Conservation (phyloP, 1,284 basidiomycete genomes). For the Porodaedalea pini region DNA sequence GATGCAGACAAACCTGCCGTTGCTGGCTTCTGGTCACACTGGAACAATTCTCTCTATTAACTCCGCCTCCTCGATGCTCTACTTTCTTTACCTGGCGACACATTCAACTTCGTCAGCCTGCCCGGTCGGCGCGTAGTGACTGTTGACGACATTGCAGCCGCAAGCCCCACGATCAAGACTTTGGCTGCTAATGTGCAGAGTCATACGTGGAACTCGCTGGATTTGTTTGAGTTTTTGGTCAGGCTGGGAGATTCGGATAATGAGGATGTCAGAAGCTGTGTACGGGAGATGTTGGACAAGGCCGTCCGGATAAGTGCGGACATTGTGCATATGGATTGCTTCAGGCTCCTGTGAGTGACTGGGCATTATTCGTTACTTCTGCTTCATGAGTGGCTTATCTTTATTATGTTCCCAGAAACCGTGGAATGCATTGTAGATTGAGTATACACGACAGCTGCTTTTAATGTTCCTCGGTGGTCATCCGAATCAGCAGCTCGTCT, state of each 20-base stretch:
- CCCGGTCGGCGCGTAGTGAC: conserved; percentile 80
- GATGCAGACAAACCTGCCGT: conserved; percentile 73
- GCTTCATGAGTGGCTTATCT: conserved; percentile 9
- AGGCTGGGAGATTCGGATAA: conserved; percentile 70
- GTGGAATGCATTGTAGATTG: conserved; percentile 84
- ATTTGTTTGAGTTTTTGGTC: conserved; percentile 87
- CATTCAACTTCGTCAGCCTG: conserved; percentile 86
- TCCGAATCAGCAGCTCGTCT: conserved; percentile 93
- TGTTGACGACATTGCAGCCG: conserved; percentile 78
- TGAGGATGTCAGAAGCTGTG: conserved; percentile 66
- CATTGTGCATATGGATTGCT: conserved; percentile 88
- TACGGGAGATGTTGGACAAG: conserved; percentile 88
- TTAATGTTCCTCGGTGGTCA: conserved; percentile 90
- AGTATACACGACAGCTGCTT: conserved; percentile 84
- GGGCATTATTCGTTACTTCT: no score
- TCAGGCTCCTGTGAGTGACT: conserved; percentile 74
- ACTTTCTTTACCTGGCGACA: conserved; percentile 83
- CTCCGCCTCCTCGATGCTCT: conserved; percentile 85
- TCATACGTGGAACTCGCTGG: conserved; percentile 92
- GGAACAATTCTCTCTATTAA: conserved; percentile 85
- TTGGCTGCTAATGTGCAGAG: conserved; percentile 83
- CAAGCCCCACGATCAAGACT: conserved; percentile 84
- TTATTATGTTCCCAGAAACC: conserved; percentile 73
- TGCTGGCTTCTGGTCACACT: conserved; percentile 75
- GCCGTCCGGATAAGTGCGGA: conserved; percentile 93